phyloP scores from a whole-genome alignment of 2,329 filamentous ascomycete species.

The Stachybotrys echinatus region DNA sequence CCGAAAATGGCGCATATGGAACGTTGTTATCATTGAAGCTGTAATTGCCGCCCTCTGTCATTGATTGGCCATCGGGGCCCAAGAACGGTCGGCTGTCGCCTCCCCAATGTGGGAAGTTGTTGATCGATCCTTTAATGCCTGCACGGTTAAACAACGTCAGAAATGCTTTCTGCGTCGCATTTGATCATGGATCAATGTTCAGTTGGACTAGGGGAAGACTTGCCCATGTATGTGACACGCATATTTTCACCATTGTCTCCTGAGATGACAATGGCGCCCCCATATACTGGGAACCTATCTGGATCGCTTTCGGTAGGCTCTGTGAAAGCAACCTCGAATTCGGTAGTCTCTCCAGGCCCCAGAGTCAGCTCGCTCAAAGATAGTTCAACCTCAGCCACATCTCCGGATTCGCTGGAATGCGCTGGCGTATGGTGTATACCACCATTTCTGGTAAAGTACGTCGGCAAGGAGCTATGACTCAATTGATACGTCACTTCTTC shows the following conservation, averaged over 20 bases:
- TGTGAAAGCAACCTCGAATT: neutral
- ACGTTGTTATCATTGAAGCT: neutral
- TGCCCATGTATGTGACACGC: conserved; percentile 5
- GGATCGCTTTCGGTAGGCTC: conserved; percentile 1
- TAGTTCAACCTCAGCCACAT: neutral
- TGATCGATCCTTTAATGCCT: conserved; percentile 6
- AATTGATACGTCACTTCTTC: conserved; percentile 4
- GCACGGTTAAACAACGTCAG: too few species aligned
- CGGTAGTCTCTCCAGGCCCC: neutral
- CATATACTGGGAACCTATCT: conserved; percentile 4
- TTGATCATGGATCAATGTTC: neutral
- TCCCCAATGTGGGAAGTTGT: conserved; percentile 4
- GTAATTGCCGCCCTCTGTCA: conserved; percentile 3
- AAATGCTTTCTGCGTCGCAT: neutral
- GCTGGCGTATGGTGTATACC: neutral
- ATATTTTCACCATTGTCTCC: conserved; percentile 4
- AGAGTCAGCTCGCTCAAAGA: neutral
- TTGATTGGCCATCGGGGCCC: neutral
- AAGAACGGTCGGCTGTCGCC: conserved; percentile 2
- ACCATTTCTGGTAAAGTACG: neutral
- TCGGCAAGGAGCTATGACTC: conserved; percentile 1
- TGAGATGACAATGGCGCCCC: conserved; percentile 1
- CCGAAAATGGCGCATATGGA: conserved; percentile 2
- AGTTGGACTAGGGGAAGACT: neutral
- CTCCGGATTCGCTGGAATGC: neutral